phyloP scores from a whole-genome alignment of 495 filamentous ascomycete species.

The Penicillium alfredii region DNA sequence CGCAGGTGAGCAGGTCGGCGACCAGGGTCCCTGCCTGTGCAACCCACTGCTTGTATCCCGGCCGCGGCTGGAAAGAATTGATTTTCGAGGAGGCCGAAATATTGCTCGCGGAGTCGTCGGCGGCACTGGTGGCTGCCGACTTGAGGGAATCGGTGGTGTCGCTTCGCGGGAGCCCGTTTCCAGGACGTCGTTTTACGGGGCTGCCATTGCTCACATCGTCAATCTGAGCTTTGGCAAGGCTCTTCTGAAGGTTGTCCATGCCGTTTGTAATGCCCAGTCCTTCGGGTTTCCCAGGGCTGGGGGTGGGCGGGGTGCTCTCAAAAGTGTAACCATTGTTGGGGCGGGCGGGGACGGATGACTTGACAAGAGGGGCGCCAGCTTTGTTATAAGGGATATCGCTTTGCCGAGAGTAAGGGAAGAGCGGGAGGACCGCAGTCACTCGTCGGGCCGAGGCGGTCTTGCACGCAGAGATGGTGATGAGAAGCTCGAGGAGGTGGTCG shows the following conservation, averaged over 20 bases:
- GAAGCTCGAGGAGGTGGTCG: constrained; percentile 89
- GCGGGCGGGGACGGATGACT: constrained; percentile 49
- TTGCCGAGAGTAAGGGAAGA: constrained; percentile 95
- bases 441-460: constrained; percentile 89
- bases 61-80: constrained; percentile 66
- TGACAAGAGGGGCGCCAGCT: constrained; percentile 76
- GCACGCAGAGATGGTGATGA: constrained; percentile 95
- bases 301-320: constrained; percentile 84
- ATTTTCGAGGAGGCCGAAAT: constrained; percentile 43
- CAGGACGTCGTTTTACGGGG: constrained; percentile 36
- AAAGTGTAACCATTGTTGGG: constrained; percentile 72
- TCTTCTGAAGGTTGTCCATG: constrained; percentile 56
- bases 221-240: constrained; percentile 55
- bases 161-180: constrained; percentile 44
- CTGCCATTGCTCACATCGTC: constrained; percentile 46
- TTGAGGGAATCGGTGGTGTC: constrained; percentile 57
- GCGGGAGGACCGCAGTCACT: constrained; percentile 88
- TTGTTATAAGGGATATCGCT: constrained; percentile 96
- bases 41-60: constrained; percentile 97
- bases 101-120: constrained; percentile 51
- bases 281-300: constrained; percentile 59
- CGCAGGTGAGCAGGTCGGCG: constrained; percentile 89
- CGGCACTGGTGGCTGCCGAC: constrained; percentile 36
- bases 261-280: constrained; percentile 58
- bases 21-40: constrained; percentile 95